Conservation (phyloP, 2,329 filamentous ascomycete species). For the Cordyceps tenuipes region DNA sequence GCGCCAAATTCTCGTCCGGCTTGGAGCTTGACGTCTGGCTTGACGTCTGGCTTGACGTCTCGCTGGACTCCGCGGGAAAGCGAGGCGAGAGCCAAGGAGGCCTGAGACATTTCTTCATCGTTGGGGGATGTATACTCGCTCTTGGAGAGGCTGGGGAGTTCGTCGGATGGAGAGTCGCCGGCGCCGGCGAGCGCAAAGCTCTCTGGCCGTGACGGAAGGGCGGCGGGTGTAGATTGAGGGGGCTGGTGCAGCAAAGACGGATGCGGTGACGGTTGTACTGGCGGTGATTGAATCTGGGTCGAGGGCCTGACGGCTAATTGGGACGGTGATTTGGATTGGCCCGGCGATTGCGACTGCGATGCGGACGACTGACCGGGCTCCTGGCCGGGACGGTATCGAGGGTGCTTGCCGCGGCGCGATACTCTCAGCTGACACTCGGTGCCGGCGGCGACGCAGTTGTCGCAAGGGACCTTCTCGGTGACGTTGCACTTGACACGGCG, state of each 20-base stretch:
- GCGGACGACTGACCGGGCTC: neutral
- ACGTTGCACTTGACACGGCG: constrained; percentile 19
- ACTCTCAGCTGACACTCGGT: constrained; percentile 16
- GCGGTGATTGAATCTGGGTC: neutral
- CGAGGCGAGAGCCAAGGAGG: constrained; percentile 9
- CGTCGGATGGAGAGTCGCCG: neutral
- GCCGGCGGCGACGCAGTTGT: constrained; percentile 15
- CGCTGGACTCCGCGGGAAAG: neutral
- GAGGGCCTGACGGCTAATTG: neutral
- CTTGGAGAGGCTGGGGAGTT: constrained; percentile 5
- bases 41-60: neutral
- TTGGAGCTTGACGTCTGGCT: neutral
- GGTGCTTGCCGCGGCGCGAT: constrained; percentile 19
- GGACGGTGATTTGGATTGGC: neutral
- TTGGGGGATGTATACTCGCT: constrained; percentile 4
- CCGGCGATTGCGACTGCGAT: neutral
- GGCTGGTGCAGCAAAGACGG: neutral
- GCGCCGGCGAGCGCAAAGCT: neutral
- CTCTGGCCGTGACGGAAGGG: neutral
- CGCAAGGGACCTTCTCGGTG: constrained; percentile 16
- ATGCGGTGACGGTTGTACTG: neutral
- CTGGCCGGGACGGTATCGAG: constrained; percentile 12
- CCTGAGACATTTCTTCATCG: constrained; percentile 8
- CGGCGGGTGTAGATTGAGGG: neutral
- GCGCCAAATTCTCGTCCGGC: constrained; percentile 11